These are phyloP conservation scores for Perkinsus marinus DNA, from an alignment of 169 alveolate genomes.

Conservation along the genomic window DNA sequence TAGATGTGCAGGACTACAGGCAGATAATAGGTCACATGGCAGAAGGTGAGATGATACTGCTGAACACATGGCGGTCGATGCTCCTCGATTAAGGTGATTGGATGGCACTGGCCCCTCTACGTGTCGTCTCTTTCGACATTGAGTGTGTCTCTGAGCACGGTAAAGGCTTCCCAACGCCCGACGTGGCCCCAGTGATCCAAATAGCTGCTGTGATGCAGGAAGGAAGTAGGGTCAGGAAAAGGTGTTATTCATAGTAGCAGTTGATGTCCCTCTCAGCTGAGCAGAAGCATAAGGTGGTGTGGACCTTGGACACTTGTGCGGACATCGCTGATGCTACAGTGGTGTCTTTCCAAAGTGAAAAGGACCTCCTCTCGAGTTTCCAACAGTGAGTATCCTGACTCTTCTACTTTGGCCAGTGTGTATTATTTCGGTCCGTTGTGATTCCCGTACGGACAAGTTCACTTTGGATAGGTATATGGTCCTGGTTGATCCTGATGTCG, in stretches of 20 bases:
- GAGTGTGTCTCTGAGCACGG: conserved; percentile 72
- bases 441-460: too few species aligned
- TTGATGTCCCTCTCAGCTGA: conserved; percentile 56
- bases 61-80: conserved; percentile 43
- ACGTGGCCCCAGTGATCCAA: conserved; percentile 86
- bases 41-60: conserved; percentile 38
- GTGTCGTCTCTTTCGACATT: conserved; percentile 82
- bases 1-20: conserved; percentile 48
- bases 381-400: conserved; percentile 24
- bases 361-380: conserved; percentile 30
- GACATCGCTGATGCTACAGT: conserved; percentile 68
- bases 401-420: neutral
- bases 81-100: conserved; percentile 71
- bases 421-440: neutral
- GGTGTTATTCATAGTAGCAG: too few species aligned
- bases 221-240: neutral
- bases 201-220: conserved; percentile 73
- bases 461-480: conserved; percentile 5
- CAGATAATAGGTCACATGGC: conserved; percentile 23
- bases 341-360: conserved; percentile 60
- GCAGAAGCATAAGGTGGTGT: conserved; percentile 55
- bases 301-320: conserved; percentile 61
- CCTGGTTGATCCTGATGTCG: conserved; percentile 83
- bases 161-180: conserved; percentile 87
- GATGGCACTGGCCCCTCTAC: conserved; percentile 82